phyloP scores from a whole-genome alignment of 1,284 basidiomycete species.

The Marasmius oreades region DNA sequence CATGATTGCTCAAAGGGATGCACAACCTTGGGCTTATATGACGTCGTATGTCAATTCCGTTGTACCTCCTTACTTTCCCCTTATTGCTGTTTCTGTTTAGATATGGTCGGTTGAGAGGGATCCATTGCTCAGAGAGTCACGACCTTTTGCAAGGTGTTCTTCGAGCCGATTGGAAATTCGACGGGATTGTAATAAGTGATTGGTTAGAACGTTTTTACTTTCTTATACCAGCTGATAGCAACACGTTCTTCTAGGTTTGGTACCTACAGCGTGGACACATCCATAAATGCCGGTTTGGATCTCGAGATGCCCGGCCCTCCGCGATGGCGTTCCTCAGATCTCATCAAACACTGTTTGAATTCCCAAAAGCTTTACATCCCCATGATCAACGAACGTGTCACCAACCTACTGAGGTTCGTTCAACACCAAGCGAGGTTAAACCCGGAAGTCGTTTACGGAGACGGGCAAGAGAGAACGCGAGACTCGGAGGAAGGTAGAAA shows the following conservation, averaged over 20 bases:
- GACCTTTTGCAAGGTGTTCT: constrained; percentile 54
- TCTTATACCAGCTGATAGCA: constrained; percentile 3
- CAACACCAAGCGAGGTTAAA: constrained; percentile 56
- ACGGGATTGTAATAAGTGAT: constrained; percentile 64
- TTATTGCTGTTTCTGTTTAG: constrained; percentile 25
- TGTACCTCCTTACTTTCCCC: background rate
- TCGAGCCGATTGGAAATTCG: constrained; percentile 65
- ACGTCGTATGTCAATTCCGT: constrained; percentile 40
- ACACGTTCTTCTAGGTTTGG: constrained; percentile 36
- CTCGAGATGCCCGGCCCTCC: constrained; percentile 23
- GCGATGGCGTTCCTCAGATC: constrained; percentile 54
- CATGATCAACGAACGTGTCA: constrained; percentile 56
- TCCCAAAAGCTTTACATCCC: constrained; percentile 51
- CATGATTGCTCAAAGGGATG: constrained; percentile 61
- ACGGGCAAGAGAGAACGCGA: constrained; percentile 55
- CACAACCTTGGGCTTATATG: constrained; percentile 62
- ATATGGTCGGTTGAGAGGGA: constrained; percentile 62
- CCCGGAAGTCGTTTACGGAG: constrained; percentile 62
- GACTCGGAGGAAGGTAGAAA: constrained; percentile 51
- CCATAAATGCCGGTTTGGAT: constrained; percentile 16
- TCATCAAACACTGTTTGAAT: constrained; percentile 54
- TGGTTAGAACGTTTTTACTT: constrained; percentile 38
- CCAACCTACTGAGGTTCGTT: constrained; percentile 51
- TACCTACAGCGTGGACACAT: constrained; percentile 14
- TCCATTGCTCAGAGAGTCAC: constrained; percentile 61